Evolutionary conservation across 805 yeast species (phyloP).

Genomic region (Lipomyces lipofer): DNA sequence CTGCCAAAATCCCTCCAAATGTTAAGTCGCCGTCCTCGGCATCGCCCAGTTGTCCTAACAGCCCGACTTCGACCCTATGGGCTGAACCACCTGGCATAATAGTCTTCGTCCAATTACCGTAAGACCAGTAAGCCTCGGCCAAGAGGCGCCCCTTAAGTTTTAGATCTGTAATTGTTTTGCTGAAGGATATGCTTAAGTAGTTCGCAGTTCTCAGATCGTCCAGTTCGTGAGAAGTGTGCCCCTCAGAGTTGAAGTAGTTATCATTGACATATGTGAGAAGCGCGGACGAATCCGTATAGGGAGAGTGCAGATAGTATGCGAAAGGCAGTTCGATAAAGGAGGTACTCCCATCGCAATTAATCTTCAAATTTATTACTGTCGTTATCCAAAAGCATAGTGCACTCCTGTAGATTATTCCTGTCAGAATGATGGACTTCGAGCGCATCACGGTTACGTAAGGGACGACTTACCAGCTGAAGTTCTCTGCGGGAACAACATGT

Average conservation of each 20-base stretch:
- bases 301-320: conserved; percentile 22
- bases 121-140: conserved; percentile 26
- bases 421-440: neutral
- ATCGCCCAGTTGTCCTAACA: conserved; percentile 21
- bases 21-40: conserved; percentile 24
- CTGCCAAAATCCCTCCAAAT: conserved; percentile 30
- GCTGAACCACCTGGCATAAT: conserved; percentile 4
- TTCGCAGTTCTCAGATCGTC: conserved; percentile 9
- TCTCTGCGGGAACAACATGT: conserved; percentile 10
- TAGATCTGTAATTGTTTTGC: conserved; percentile 4
- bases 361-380: conserved; percentile 4
- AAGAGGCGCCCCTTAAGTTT: conserved; percentile 11
- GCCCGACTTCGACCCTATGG: conserved; percentile 23
- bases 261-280: conserved; percentile 5
- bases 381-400: conserved; percentile 17
- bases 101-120: conserved; percentile 23
- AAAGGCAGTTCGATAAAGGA: conserved; percentile 25
- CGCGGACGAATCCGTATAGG: conserved; percentile 4
- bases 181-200: conserved; percentile 15
- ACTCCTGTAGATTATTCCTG: conserved; percentile 6
- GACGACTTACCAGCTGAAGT: conserved; percentile 15
- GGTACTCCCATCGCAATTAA: conserved; percentile 14
- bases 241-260: conserved; percentile 4
- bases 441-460: neutral
- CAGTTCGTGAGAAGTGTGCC: neutral